Evolutionary conservation across 2,329 filamentous ascomycete species (phyloP).

Genomic region (Zymoseptoria pseudotritici): DNA sequence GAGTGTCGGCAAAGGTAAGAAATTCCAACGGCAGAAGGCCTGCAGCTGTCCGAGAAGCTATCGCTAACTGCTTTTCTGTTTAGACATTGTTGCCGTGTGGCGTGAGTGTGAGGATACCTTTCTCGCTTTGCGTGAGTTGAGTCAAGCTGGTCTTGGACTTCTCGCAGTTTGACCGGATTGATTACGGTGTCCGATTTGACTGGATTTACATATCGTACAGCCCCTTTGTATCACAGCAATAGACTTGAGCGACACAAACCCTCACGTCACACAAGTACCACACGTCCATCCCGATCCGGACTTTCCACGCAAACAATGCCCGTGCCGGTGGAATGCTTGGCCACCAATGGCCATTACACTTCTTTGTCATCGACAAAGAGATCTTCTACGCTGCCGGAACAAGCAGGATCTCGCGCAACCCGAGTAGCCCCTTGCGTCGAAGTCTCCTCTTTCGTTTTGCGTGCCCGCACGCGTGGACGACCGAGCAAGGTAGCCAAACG

Average conservation of each 20-base stretch:
- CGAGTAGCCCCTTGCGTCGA: background rate
- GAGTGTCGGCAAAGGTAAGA: background rate
- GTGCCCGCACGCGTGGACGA: background rate
- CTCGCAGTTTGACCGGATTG: background rate
- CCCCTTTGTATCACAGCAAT: background rate
- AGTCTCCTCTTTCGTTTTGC: background rate
- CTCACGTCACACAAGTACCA: background rate
- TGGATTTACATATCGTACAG: background rate
- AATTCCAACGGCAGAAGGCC: background rate
- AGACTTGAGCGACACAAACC: background rate
- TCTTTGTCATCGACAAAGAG: slow-evolving; percentile 8
- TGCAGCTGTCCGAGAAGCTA: background rate
- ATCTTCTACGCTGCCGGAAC: background rate
- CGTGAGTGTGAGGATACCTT: background rate
- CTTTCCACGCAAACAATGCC: background rate
- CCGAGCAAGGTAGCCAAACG: background rate
- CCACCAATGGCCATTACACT: slow-evolving; percentile 1
- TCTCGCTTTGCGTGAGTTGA: background rate
- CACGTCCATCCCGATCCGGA: background rate
- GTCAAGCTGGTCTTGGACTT: background rate
- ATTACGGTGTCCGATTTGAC: background rate
- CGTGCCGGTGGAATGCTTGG: slow-evolving; percentile 13
- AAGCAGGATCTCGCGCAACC: background rate
- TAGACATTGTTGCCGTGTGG: background rate
- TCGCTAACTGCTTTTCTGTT: background rate